Evolutionary conservation across 2,329 filamentous ascomycete genomes (phyloP).

Genomic region (Kalmusia sp.): DNA sequence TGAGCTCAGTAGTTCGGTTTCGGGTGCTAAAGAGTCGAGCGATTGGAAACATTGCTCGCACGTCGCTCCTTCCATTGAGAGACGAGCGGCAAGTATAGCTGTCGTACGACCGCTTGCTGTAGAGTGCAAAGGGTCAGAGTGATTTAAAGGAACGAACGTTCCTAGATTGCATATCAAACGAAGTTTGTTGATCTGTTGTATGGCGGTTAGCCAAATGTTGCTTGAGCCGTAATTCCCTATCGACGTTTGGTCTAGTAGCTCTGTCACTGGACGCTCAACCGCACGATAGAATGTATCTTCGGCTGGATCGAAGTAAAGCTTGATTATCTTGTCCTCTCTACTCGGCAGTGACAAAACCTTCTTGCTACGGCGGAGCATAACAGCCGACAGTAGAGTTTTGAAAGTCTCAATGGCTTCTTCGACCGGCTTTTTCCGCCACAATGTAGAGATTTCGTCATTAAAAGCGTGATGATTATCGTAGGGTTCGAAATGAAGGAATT

Average conservation of each 20-base stretch:
- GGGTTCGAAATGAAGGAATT: constrained; percentile 21
- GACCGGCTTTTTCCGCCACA: constrained; percentile 48
- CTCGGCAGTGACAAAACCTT: constrained; percentile 48
- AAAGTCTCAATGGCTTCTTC: constrained; percentile 49
- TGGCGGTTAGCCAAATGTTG: constrained; percentile 46
- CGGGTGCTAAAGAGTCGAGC: background rate
- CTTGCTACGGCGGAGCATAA: constrained; percentile 53
- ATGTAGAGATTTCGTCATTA: constrained; percentile 46
- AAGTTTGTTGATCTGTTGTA: constrained; percentile 56
- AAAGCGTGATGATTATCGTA: constrained; percentile 45
- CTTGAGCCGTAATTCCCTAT: background rate
- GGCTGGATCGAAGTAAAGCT: constrained; percentile 43
- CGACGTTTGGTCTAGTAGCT: constrained; percentile 38
- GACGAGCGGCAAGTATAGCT: background rate
- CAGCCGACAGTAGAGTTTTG: constrained; percentile 46
- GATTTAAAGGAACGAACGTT: background rate
- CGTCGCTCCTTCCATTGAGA: background rate
- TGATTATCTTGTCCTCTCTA: constrained; percentile 39
- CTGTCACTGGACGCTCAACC: constrained; percentile 2
- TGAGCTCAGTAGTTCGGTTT: background rate
- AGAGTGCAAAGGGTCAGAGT: background rate
- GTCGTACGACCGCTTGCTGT: background rate
- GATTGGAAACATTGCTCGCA: background rate
- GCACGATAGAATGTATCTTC: constrained; percentile 49
- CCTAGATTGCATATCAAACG: constrained; percentile 58